Conservation (phyloP, 345 rosid genomes). For the Pugionium cornutum region DNA sequence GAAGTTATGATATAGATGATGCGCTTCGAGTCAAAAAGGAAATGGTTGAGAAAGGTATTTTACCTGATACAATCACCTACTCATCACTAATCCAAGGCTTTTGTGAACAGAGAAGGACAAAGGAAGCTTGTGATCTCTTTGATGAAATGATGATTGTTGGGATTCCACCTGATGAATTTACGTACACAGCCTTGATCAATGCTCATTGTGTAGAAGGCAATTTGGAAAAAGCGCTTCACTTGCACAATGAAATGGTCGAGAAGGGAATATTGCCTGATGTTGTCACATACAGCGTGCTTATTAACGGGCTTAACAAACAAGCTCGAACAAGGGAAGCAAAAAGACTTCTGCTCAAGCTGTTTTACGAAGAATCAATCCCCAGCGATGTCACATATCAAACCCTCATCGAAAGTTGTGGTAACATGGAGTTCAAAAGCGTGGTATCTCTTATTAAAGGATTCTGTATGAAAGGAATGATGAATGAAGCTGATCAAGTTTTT, state of each 20-base stretch:
- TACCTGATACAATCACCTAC: constrained; percentile 67
- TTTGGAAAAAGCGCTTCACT: constrained; percentile 53
- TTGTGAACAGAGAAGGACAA: constrained; percentile 63
- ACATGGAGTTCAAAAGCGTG: constrained; percentile 59
- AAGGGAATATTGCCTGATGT: constrained; percentile 80
- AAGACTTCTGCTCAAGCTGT: constrained; percentile 77
- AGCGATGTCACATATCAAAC: constrained; percentile 61
- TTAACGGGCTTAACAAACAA: constrained; percentile 84
- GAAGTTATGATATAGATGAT: constrained; percentile 54
- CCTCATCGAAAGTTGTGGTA: constrained; percentile 68
- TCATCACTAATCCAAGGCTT: constrained; percentile 77
- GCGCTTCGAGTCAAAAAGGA: constrained; percentile 61
- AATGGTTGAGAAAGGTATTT: constrained; percentile 65
- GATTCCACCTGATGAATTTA: constrained; percentile 65
- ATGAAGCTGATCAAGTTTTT: constrained; percentile 73
- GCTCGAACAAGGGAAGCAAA: constrained; percentile 82
- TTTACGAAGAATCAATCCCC: constrained; percentile 73
- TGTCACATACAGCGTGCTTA: constrained; percentile 84
- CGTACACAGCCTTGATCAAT: constrained; percentile 74
- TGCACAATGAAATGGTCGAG: constrained; percentile 78
- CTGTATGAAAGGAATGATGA: constrained; percentile 90
- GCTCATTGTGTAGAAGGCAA: constrained; percentile 72
- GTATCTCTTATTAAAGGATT: constrained; percentile 81
- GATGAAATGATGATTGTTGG: constrained; percentile 62
- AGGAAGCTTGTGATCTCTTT: constrained; percentile 72